These are phyloP conservation scores for Epichloe bromicola DNA, from an alignment of 2,329 filamentous ascomycete species.

Conservation along the genomic window DNA sequence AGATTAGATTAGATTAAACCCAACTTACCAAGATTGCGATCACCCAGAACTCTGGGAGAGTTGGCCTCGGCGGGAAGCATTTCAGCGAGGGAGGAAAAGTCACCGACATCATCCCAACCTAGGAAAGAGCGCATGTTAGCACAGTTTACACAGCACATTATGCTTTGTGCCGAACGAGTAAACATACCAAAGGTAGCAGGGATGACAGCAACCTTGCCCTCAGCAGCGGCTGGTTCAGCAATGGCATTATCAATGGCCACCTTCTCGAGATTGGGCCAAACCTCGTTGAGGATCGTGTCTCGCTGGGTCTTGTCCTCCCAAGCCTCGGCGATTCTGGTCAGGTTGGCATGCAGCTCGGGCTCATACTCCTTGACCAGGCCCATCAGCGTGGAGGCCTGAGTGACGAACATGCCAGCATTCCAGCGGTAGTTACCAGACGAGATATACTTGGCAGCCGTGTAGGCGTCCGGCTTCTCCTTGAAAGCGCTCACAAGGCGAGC, in stretches of 20 bases:
- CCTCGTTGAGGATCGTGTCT: slow-evolving; percentile 10
- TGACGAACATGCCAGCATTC: slow-evolving; percentile 17
- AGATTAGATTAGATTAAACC: no score
- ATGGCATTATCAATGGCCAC: slow-evolving; percentile 16
- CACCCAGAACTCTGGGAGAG: slow-evolving; percentile 12
- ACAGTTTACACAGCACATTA: neutral
- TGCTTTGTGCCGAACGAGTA: neutral
- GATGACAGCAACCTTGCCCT: slow-evolving; percentile 15
- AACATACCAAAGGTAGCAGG: slow-evolving; percentile 14
- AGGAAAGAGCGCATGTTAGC: neutral
- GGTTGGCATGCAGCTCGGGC: slow-evolving; percentile 11
- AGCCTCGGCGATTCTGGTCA: slow-evolving; percentile 12
- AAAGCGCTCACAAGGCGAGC: slow-evolving; percentile 14
- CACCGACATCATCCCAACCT: slow-evolving; percentile 17
- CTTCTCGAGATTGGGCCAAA: slow-evolving; percentile 14
- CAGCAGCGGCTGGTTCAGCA: slow-evolving; percentile 15
- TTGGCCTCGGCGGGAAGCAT: slow-evolving; percentile 16
- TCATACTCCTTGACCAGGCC: slow-evolving; percentile 13
- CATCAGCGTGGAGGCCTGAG: slow-evolving; percentile 15
- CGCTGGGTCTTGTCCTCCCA: slow-evolving; percentile 14
- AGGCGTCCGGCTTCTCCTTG: slow-evolving; percentile 16
- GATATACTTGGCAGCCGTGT: slow-evolving; percentile 15
- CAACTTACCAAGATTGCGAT: slow-evolving; percentile 11
- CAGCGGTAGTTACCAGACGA: slow-evolving; percentile 15
- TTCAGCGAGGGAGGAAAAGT: slow-evolving; percentile 15